These are phyloP conservation scores for Epichloe hybrida DNA, from an alignment of 2,329 filamentous ascomycete species.

Conservation along the genomic window DNA sequence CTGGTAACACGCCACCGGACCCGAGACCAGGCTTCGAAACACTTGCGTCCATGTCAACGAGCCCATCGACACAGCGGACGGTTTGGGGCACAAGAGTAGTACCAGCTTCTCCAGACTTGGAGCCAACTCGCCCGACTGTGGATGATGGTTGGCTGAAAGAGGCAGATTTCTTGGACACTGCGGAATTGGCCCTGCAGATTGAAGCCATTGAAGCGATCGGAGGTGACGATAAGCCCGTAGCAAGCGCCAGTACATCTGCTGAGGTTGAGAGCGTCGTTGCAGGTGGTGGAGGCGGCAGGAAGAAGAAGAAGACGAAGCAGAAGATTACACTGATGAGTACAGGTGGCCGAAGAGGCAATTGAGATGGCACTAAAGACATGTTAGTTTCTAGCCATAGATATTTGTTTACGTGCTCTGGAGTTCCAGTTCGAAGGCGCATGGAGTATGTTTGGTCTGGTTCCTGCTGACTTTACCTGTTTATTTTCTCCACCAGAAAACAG, in stretches of 20 bases:
- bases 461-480: background rate
- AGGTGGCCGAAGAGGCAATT: constrained; percentile 36
- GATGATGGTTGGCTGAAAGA: constrained; percentile 82
- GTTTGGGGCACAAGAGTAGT: constrained; percentile 84
- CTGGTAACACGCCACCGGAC: constrained; percentile 40
- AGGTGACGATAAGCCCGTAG: constrained; percentile 9
- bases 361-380: background rate
- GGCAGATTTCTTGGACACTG: constrained; percentile 54
- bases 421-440: background rate
- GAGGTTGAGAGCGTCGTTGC: constrained; percentile 11
- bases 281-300: constrained; percentile 26
- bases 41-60: constrained; percentile 67
- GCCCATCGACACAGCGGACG: constrained; percentile 61
- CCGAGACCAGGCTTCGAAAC: constrained; percentile 49
- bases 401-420: background rate
- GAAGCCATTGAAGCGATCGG: constrained; percentile 36
- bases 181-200: constrained; percentile 47
- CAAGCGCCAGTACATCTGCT: constrained; percentile 3
- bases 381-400: background rate
- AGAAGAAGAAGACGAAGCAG: constrained; percentile 53
- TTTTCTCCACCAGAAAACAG: background rate
- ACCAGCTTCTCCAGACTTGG: constrained; percentile 42
- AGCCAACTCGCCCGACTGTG: constrained; percentile 17
- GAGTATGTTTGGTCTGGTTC: background rate
- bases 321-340: constrained; percentile 64